A percentile compares a stretch with the other conserved stretches of the same genome.
Conservation (phyloP, 768 basidiomycete species). For the Hemileccinum impolitum region DNA sequence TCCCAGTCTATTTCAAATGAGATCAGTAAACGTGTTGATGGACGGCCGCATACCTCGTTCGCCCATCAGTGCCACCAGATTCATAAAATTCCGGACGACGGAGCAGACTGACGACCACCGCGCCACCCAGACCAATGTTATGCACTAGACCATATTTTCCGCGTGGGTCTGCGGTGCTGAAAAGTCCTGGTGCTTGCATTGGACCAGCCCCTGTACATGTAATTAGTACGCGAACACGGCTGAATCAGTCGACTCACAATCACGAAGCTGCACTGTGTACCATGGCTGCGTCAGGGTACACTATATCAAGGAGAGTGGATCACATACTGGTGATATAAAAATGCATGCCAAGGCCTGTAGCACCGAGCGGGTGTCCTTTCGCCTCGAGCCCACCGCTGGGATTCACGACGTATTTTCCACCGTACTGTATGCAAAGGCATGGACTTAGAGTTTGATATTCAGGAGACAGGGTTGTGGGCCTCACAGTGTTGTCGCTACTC, state of each 20-base stretch:
- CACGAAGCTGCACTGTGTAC: constrained; percentile 64
- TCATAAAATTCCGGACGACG: constrained; percentile 76
- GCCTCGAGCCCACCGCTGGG: constrained; percentile 84
- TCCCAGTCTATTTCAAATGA: constrained; percentile 50
- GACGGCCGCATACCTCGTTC: constrained; percentile 47
- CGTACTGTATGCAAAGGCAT: constrained; percentile 47
- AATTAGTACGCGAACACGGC: not conserved
- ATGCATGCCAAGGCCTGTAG: constrained; percentile 83
- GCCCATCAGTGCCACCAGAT: constrained; percentile 63
- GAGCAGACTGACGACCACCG: constrained; percentile 72
- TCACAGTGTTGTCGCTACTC: constrained; percentile 72
- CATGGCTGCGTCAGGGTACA: not conserved
- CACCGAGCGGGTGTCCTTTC: constrained; percentile 85
- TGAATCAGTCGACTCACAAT: constrained; percentile 43
- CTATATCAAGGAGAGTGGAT: not conserved
- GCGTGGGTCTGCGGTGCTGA: constrained; percentile 56
- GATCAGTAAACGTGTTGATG: not conserved
- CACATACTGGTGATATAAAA: constrained; percentile 76
- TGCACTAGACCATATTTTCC: constrained; percentile 82
- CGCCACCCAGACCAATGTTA: constrained; percentile 80
- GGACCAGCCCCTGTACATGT: constrained; percentile 65
- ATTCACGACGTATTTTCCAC: constrained; percentile 82
- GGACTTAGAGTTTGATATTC: not conserved
- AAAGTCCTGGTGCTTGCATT: constrained; percentile 76
- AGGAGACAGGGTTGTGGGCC: constrained; percentile 14